These are phyloP conservation scores for Metroxylon sagu DNA, from an alignment of 176 grass and related monocot species.

Conservation along the genomic window DNA sequence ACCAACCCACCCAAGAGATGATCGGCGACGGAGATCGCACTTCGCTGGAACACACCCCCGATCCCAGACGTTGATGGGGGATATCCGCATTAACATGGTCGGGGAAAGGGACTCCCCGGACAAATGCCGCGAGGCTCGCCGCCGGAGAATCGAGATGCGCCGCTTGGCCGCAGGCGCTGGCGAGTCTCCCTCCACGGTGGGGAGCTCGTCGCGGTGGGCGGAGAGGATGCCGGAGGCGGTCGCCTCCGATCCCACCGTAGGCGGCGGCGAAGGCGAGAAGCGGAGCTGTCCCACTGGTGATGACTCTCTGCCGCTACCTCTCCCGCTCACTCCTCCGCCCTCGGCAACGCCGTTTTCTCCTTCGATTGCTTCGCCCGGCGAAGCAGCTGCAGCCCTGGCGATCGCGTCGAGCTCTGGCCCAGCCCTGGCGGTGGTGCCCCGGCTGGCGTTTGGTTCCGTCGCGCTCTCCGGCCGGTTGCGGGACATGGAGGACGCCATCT, in stretches of 20 bases:
- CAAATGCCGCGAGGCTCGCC: constrained; percentile 30
- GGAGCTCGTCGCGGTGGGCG: too few relatives aligned
- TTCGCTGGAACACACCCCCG: constrained; percentile 5
- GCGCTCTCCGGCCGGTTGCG: constrained; percentile 44
- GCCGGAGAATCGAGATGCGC: constrained; percentile 5
- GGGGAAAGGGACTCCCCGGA: background rate
- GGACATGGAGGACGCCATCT: constrained; percentile 76
- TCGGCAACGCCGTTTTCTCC: background rate
- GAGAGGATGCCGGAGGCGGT: background rate
- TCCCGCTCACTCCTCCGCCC: background rate
- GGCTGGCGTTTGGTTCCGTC: constrained; percentile 46
- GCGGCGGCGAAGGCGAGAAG: constrained; percentile 9
- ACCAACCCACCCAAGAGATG: background rate
- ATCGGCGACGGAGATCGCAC: constrained; percentile 1
- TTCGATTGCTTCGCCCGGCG: too few relatives aligned
- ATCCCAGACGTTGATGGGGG: constrained; percentile 11
- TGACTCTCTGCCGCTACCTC: background rate
- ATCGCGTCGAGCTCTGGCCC: background rate
- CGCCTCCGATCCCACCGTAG: too few relatives aligned
- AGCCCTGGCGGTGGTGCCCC: background rate
- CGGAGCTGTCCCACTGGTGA: background rate
- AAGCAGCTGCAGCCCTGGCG: background rate
- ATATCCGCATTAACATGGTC: background rate
- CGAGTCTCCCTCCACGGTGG: background rate
- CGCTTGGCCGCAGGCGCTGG: background rate